Evolutionary conservation across 176 grass and related monocot genomes (phyloP), one percentile per base, ranked within the genome.

Genomic region (Hordeum vulgare): DNA sequence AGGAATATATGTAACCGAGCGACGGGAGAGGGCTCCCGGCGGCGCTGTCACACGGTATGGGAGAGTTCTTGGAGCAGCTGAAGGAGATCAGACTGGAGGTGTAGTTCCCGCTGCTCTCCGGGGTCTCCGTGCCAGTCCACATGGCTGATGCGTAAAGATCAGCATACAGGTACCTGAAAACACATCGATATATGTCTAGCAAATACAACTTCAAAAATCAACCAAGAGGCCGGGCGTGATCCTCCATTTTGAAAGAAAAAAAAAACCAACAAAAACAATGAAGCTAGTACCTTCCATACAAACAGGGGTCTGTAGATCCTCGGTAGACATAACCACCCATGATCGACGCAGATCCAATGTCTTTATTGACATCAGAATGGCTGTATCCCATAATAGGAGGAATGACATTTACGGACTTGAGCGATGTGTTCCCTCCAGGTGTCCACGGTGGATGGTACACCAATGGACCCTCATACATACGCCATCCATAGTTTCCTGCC

Each of bases 401-500:
- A 17, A 91, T 85, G 56, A 69, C 28, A 7, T 94, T 84, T 74
- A 91, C 88, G 25, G 86, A 86, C 13, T 21, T 80, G 25, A 84
- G 53, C 0, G 92, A 91, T 8, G 92, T 91, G 44, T 82, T 93
- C 72, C 68, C 91, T 88, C 85, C 21, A 23, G 85, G 86, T 37
- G 89, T 2, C 78, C 23, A 56, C 54, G 82, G 13, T 79, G 82
- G 89, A 81, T 88, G 11, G 44, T 35, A 81, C 61, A 86, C 69
- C 60, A 83, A 71, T 7, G 45, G 89, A 28, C 81, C 88, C 91
- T 92, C 94, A 0, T 94, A 90, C 3, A 49, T 82, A 23, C 89
- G 81, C 91, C 91, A 97, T 71, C 94, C 91, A 7, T 97, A 97
- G 82, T 97, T 97, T 69, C 94, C 94, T 5, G 86, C 92, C 65